These are phyloP conservation scores for Chenopodium formosanum DNA, from an alignment of 148 eudicot species.

Conservation along the genomic window DNA sequence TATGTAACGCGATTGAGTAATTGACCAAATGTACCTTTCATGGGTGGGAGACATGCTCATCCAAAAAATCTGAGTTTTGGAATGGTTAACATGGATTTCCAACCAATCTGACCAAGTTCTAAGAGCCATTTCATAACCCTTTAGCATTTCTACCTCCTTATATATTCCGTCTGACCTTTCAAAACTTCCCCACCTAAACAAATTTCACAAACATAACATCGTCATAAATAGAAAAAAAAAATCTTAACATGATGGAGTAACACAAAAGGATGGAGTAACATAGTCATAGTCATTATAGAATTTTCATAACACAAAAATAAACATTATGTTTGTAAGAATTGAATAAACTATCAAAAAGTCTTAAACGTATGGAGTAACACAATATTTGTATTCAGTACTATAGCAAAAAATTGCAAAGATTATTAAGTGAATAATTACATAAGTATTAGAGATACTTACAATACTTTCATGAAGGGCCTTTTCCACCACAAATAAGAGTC, in stretches of 20 bases:
- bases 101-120: constrained; percentile 81
- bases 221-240: too few relatives aligned
- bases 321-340: too few relatives aligned
- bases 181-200: constrained; percentile 63
- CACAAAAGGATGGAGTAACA: too few relatives aligned
- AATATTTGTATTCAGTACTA: too few relatives aligned
- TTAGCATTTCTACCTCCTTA: constrained; percentile 59
- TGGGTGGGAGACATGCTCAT: constrained; percentile 78
- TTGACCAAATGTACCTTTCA: constrained; percentile 38
- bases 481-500: constrained; percentile 86
- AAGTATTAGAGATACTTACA: constrained; percentile 19
- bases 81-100: constrained; percentile 53
- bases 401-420: too few relatives aligned
- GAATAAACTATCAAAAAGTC: too few relatives aligned
- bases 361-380: too few relatives aligned
- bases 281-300: too few relatives aligned
- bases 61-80: constrained; percentile 51
- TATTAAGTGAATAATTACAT: too few relatives aligned
- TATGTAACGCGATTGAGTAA: not conserved
- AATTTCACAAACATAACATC: not conserved
- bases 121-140: constrained; percentile 68
- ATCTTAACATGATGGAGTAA: too few relatives aligned
- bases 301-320: too few relatives aligned
- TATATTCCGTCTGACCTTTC: constrained; percentile 46
- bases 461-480: constrained; percentile 46